Percentiles rank a stretch among this genome's conserved stretches.
phyloP scores from a whole-genome alignment of 805 yeast genomes.

The Maudiozyma turicensis region DNA sequence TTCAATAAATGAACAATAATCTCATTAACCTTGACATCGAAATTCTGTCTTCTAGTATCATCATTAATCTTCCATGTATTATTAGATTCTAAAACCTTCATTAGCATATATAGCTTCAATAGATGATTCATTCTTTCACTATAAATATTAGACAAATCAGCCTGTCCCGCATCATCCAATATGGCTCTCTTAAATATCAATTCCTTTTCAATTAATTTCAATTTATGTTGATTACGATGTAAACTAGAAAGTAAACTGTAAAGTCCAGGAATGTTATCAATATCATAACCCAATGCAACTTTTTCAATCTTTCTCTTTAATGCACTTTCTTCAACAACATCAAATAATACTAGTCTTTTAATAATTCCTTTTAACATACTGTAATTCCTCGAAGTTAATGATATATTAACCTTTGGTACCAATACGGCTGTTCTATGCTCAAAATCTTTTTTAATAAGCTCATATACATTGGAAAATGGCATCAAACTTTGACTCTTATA shows the following conservation, averaged over 20 bases:
- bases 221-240: conserved; percentile 38
- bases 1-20: conserved; percentile 62
- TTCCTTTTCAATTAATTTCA: conserved; percentile 37
- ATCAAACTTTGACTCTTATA: conserved; percentile 49
- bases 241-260: conserved; percentile 38
- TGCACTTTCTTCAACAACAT: conserved; percentile 58
- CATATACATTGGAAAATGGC: conserved; percentile 33
- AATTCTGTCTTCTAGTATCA: conserved; percentile 27
- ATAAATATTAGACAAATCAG: conserved; percentile 35
- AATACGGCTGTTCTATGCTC: conserved; percentile 48
- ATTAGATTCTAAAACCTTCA: conserved; percentile 35
- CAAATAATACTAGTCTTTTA: conserved; percentile 55
- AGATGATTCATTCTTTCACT: conserved; percentile 30
- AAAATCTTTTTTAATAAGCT: conserved; percentile 18
- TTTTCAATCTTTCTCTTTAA: conserved; percentile 54
- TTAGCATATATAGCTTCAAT: conserved; percentile 36
- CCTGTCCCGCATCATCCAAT: conserved; percentile 40
- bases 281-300: conserved; percentile 59
- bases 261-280: conserved; percentile 47
- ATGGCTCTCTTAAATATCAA: conserved; percentile 40
- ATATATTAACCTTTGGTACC: conserved; percentile 57
- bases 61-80: conserved; percentile 22
- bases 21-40: conserved; percentile 59
- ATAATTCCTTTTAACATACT: conserved; percentile 52
- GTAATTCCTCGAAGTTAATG: conserved; percentile 69